Conservation (phyloP, 228 moss, liverwort and hornwort species). For the Sphagnum fallax region DNA sequence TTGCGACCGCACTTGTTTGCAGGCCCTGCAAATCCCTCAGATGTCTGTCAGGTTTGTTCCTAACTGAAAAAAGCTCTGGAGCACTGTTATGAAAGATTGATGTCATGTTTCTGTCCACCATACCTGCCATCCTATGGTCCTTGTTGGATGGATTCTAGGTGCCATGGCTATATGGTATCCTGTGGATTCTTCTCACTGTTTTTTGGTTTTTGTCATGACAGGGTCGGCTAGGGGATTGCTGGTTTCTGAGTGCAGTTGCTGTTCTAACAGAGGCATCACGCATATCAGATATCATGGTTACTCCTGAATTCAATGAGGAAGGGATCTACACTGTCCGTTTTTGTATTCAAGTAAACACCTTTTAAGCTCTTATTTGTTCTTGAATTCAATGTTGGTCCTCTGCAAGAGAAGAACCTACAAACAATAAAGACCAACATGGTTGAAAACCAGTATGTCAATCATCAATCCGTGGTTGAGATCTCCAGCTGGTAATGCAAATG, state of each 20-base stretch:
- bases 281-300: conserved; percentile 92
- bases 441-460: no score
- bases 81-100: no score
- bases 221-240: conserved; percentile 98
- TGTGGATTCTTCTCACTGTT: neutral
- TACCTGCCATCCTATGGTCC: neutral
- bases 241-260: conserved; percentile 98
- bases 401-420: no score
- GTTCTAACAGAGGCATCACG: conserved; percentile 93
- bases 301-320: conserved; percentile 96
- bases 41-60: conserved; percentile 88
- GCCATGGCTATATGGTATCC: neutral
- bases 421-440: no score
- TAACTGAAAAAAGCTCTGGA: no score
- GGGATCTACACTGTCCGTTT: conserved; percentile 97
- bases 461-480: no score
- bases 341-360: conserved; percentile 72
- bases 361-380: no score
- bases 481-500: no score
- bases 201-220: conserved; percentile 18
- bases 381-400: no score
- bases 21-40: conserved; percentile 82
- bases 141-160: neutral
- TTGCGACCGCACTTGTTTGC: conserved; percentile 77
- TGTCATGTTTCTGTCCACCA: no score